Conservation (phyloP, 2,329 filamentous ascomycete genomes). For the Aspergillus sp. region DNA sequence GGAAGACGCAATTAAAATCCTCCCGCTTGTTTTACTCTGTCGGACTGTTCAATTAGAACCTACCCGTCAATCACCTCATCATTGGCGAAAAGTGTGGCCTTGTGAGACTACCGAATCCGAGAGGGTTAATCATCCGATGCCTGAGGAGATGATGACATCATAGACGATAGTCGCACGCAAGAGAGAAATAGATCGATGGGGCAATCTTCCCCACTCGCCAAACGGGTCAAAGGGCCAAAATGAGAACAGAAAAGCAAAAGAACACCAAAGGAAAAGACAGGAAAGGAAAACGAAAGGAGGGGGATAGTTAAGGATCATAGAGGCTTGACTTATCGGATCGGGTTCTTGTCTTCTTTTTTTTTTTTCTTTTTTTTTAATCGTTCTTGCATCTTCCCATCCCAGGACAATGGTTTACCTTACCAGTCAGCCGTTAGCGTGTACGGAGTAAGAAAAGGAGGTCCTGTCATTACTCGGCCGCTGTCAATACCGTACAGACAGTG, state of each 20-base stretch:
- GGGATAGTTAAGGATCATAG: too few species aligned
- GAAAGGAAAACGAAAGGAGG: too few species aligned
- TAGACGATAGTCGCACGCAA: slow-evolving; percentile 15
- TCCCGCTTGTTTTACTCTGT: too few species aligned
- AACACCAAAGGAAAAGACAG: too few species aligned
- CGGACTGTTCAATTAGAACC: too few species aligned
- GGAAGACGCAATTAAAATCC: too few species aligned
- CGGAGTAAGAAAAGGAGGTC: neutral
- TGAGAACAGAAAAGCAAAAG: neutral
- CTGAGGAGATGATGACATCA: slow-evolving; percentile 21
- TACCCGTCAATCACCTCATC: too few species aligned
- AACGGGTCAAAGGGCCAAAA: slow-evolving; percentile 6
- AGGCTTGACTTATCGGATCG: too few species aligned
- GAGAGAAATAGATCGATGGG: neutral
- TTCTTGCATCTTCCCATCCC: slow-evolving; percentile 12
- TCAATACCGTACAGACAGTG: slow-evolving; percentile 11
- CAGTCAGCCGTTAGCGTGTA: neutral
- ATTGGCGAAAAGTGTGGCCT: too few species aligned
- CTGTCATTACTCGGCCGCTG: slow-evolving; percentile 6
- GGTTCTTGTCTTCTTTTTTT: too few species aligned
- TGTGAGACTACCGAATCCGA: neutral
- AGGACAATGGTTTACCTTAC: slow-evolving; percentile 21
- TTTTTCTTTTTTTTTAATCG: too few species aligned
- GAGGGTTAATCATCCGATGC: neutral
- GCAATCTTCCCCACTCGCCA: slow-evolving; percentile 8